Evolutionary conservation across 1,284 basidiomycete species (phyloP).

Genomic region (Stereum hirsutum): DNA sequence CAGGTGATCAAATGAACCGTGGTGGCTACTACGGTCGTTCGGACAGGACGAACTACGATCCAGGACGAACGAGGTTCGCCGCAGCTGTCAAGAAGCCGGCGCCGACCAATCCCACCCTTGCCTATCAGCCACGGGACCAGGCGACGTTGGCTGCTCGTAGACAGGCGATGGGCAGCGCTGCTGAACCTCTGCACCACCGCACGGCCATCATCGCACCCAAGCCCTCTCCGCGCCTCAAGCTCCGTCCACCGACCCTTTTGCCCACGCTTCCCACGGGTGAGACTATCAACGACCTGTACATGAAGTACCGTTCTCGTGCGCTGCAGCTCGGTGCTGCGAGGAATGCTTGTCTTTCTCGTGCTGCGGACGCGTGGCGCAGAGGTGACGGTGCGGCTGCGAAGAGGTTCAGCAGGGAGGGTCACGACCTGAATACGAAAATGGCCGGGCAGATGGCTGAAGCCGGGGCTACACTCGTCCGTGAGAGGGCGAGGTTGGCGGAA

Average conservation of each 20-base stretch:
- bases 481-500: constrained; percentile 69
- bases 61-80: constrained; percentile 77
- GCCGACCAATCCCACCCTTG: constrained; percentile 17
- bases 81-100: constrained; percentile 67
- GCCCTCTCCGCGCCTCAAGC: constrained; percentile 73
- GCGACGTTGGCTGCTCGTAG: constrained; percentile 35
- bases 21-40: constrained; percentile 31
- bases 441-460: constrained; percentile 73
- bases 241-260: constrained; percentile 76
- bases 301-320: constrained; percentile 78
- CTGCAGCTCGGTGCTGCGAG: constrained; percentile 88
- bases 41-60: constrained; percentile 48
- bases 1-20: constrained; percentile 31
- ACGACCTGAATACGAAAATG: constrained; percentile 89
- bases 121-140: constrained; percentile 19
- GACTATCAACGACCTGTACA: constrained; percentile 73
- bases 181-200: constrained; percentile 53
- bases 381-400: constrained; percentile 95
- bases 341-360: constrained; percentile 91
- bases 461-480: constrained; percentile 72
- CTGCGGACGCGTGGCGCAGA: constrained; percentile 90
- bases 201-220: constrained; percentile 74
- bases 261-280: constrained; percentile 86
- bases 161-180: constrained; percentile 46
- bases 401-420: constrained; percentile 87